Evolutionary conservation across 148 eudicot genomes (phyloP), one percentile per base, ranked within the genome.

Genomic region (Persicaria tinctoria): DNA sequence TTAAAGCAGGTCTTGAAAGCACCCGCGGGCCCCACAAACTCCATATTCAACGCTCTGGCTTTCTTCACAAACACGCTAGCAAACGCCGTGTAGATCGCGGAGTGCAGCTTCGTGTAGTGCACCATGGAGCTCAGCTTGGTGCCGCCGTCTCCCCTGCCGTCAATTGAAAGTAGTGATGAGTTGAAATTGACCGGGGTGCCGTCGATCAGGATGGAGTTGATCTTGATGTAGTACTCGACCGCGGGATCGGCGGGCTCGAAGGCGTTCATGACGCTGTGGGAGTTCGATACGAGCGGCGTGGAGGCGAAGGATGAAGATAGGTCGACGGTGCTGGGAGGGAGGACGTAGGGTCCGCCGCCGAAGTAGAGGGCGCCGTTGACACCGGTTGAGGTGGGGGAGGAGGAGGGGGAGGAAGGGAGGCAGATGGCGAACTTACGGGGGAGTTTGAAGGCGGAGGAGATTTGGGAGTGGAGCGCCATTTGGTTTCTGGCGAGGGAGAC

Each of bases 311-410:
- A 68, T 0, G 3, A 47, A 0, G 85, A 78, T 20, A 72, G 64
- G 41, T 80, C 84, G 2, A 47, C 45, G 18, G 46, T 47, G 41
- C 56, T 64, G 0, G 81, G 85, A 11, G 80, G 78, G 41, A 79
- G n/a, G 46, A 55, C 50, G 59, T 85, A 82, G 0, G 87, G 87
- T 4, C 83, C 85, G 5, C 81, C 76, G 0, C 88, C 88, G 55
- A 85, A 85, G 73, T 76, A 80, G 1, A 80, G 51, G 8, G 71
- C 79, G 10, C 86, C 88, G 5, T 73, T 80, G 13, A 47, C 38
- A 11, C 55, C 74, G 54, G 6, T 5, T 3, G 54, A 17, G 14
- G 51, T 46, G 41, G 41, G 41, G 41, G 41, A 32, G 41, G 41
- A 32, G 41, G 41, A 1, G 41, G 41, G 41, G 14, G 51, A 49